Conservation (phyloP, 768 basidiomycete species). For the Crassisporium funariophilum region DNA sequence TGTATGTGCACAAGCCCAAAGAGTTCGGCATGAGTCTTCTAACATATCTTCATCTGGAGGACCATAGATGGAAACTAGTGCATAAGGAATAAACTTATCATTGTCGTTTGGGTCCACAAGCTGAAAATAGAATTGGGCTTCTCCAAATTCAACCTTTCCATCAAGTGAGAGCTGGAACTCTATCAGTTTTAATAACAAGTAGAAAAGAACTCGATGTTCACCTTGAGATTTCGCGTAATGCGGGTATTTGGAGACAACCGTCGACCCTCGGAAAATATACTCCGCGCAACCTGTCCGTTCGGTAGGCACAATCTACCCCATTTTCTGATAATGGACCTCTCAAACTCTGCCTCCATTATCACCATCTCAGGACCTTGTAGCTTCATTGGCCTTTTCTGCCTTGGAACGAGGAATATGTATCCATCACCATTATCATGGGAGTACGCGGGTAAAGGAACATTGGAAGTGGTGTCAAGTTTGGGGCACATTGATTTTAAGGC, state of each 20-base stretch:
- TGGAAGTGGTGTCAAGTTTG: background rate
- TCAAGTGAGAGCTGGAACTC: background rate
- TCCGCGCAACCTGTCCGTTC: background rate
- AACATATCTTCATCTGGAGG: conserved; percentile 1
- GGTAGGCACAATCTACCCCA: background rate
- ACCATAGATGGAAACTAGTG: conserved; percentile 1
- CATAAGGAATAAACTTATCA: background rate
- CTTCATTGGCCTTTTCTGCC: background rate
- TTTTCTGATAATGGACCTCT: conserved; percentile 3
- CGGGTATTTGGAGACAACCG: background rate
- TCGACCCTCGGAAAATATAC: background rate
- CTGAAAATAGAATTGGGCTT: background rate
- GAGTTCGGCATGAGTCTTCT: background rate
- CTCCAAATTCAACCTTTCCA: background rate
- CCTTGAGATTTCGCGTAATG: background rate
- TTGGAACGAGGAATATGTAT: background rate
- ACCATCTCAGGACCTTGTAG: background rate
- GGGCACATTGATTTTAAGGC: conserved; percentile 12
- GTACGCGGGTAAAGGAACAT: background rate
- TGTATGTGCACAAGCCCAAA: background rate
- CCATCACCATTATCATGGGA: background rate
- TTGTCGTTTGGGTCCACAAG: background rate
- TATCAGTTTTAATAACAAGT: background rate
- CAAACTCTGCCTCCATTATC: conserved; percentile 1
- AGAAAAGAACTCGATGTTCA: background rate